A percentile compares a stretch with the other conserved stretches of the same genome.
Conservation (phyloP, 75 land plant species). For the Adiantum capillusveneris region DNA sequence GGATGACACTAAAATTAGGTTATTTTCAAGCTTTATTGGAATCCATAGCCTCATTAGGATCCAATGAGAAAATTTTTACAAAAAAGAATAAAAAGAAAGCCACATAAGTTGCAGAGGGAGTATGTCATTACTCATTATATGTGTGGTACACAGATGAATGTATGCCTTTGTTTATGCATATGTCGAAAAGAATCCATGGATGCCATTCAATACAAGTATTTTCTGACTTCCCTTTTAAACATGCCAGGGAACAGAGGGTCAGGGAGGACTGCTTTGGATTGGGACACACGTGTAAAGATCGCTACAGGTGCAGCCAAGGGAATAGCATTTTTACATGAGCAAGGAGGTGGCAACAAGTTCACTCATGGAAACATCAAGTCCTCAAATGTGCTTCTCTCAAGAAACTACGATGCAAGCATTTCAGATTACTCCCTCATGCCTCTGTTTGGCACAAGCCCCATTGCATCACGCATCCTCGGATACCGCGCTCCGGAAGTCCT, state of each 20-base stretch:
- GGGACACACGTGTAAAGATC: conserved; percentile 43
- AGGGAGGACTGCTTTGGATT: conserved; percentile 38
- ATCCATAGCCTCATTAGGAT: too few relatives aligned
- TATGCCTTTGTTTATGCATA: too few relatives aligned
- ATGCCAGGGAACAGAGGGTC: conserved; percentile 29
- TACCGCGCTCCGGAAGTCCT: conserved; percentile 48
- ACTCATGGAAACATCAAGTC: conserved; percentile 66
- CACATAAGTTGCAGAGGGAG: too few relatives aligned
- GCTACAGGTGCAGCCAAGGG: conserved; percentile 52
- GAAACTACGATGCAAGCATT: conserved; percentile 30
- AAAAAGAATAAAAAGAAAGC: too few relatives aligned
- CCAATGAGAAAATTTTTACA: too few relatives aligned
- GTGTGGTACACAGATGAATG: too few relatives aligned
- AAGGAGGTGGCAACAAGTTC: conserved; percentile 27
- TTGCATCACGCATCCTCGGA: conserved; percentile 21
- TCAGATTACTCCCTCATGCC: conserved; percentile 39
- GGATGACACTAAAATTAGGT: too few relatives aligned
- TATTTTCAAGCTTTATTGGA: too few relatives aligned
- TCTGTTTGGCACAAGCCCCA: conserved; percentile 18
- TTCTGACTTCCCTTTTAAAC: background rate
- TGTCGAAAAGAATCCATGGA: too few relatives aligned
- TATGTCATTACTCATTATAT: too few relatives aligned
- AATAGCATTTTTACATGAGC: conserved; percentile 40
- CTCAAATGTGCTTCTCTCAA: conserved; percentile 47
- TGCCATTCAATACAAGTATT: too few relatives aligned